Base-by-base conservation (phyloP, 2,329 filamentous ascomycete species). In the Ceratocystiopsis brevicomis region DNA sequence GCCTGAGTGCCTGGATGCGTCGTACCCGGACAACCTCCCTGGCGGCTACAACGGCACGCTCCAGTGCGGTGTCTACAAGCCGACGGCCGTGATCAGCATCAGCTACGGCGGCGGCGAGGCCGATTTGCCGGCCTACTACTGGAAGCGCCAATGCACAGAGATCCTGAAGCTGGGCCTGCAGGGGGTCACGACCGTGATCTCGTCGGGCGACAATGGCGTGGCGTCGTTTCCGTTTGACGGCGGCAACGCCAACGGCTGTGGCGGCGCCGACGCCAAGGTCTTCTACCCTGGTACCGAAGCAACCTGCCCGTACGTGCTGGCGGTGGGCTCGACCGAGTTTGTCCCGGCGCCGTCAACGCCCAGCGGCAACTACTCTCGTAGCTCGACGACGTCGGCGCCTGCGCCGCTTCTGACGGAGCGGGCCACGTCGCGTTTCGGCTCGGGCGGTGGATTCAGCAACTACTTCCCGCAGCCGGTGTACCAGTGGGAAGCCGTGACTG, bases 61-160 rank as follows among this genome's bases (percentile, higher is more conserved):
- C 17, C 52, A 55, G 48, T 61, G 56, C 48, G 57, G 56, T 37
- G 51, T 52, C 13, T 57, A 55, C 57, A 60, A 65, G 50, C 67
- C 69, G 3, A 69, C 71, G 11, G 71, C 73, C 48, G 70, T 74
- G 8, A 64, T 73, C 47, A 66, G 63, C 35, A 68, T 76, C 49
- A 70, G 66, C 4, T 74, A 75, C 52, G 69, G 69, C 39, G 66
- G 66, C 37, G 61, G 66, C 38, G 72, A 77, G 55, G 56, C 58
- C 6, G 66, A 67, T 18, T 59, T 75, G 17, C 71, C 72, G 0
- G 55, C 62, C 6, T 59, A 57, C 48, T 78, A 78, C 56, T 67
- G 72, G 49, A 59, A 66, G 48, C 60, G 64, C 12, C 64, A 67
- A 52, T 69, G 67, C 54, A 57, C 59, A 43, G 63, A 68, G 54